A percentile compares a stretch with the other conserved stretches of the same genome.
phyloP scores from a whole-genome alignment of 2,329 filamentous ascomycete species.

The Monilinia vaccinii-corymbosi region DNA sequence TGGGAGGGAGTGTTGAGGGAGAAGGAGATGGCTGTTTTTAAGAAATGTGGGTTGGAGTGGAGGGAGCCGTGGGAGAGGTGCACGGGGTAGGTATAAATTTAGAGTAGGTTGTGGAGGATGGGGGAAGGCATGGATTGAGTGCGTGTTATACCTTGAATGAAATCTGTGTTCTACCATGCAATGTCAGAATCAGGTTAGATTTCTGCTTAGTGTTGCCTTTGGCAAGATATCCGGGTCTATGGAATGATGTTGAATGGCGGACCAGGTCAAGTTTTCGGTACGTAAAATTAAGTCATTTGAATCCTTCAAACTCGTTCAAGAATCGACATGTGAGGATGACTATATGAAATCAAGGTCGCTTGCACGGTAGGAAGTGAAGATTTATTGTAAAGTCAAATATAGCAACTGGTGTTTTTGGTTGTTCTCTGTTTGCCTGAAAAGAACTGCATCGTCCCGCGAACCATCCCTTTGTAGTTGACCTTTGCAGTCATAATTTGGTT shows the following conservation, averaged over 20 bases:
- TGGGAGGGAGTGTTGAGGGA: slow-evolving; percentile 35
- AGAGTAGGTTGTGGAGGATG: not conserved
- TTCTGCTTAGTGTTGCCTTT: not conserved
- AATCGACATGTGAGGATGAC: too few relatives aligned
- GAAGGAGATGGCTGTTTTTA: slow-evolving; percentile 75
- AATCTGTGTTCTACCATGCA: too few relatives aligned
- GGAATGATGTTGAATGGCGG: too few relatives aligned
- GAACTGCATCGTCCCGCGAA: not conserved
- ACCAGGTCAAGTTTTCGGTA: too few relatives aligned
- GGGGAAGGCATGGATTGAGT: not conserved
- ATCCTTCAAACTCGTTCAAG: too few relatives aligned
- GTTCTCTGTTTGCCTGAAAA: not conserved
- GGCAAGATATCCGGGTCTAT: too few relatives aligned
- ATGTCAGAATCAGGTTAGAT: not conserved
- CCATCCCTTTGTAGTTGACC: not conserved
- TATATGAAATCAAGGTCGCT: not conserved
- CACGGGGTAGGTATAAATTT: slow-evolving; percentile 12
- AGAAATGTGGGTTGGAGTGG: slow-evolving; percentile 64
- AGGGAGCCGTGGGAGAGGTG: slow-evolving; percentile 56
- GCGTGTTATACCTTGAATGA: not conserved
- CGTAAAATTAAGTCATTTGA: too few relatives aligned
- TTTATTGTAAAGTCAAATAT: not conserved
- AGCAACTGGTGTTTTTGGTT: not conserved
- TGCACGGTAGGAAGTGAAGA: not conserved
- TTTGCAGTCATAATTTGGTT: not conserved